These are phyloP conservation scores for Tetragonia tetragonoides DNA, from an alignment of 148 eudicot genomes.

Conservation along the genomic window DNA sequence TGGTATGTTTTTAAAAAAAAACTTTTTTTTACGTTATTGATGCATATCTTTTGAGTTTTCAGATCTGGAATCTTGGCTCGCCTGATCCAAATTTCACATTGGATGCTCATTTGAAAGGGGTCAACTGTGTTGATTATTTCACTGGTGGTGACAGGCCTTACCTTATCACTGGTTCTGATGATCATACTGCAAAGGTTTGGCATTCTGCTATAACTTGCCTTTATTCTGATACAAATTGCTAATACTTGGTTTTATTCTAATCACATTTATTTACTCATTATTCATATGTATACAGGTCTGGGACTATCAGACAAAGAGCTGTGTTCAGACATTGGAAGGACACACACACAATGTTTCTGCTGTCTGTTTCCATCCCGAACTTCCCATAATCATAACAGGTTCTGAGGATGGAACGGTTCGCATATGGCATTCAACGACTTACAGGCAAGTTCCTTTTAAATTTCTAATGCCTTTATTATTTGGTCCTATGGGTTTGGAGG, in stretches of 20 bases:
- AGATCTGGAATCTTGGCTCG: slow-evolving; percentile 97
- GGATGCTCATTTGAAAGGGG: slow-evolving; percentile 91
- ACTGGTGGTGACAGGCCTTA: slow-evolving; percentile 90
- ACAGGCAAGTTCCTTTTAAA: slow-evolving; percentile 40
- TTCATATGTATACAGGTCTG: slow-evolving; percentile 56
- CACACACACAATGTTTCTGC: slow-evolving; percentile 91
- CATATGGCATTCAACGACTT: slow-evolving; percentile 88
- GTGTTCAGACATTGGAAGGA: slow-evolving; percentile 92
- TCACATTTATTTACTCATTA: slow-evolving; percentile 2
- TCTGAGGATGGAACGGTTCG: slow-evolving; percentile 94
- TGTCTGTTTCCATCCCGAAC: slow-evolving; percentile 87
- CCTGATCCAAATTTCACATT: slow-evolving; percentile 83
- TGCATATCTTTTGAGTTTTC: slow-evolving; percentile 16
- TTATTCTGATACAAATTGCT: background rate
- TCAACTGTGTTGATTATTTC: slow-evolving; percentile 87
- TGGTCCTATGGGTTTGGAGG: background rate
- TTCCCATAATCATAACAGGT: slow-evolving; percentile 85
- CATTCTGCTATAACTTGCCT: slow-evolving; percentile 5
- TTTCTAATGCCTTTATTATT: background rate
- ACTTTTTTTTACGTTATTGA: background rate
- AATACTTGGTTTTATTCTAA: background rate
- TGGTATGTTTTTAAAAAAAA: background rate
- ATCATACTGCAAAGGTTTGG: slow-evolving; percentile 86
- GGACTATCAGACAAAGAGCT: slow-evolving; percentile 90
- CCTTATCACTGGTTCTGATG: slow-evolving; percentile 90